Percentiles rank a stretch among this genome's conserved stretches.
Conservation (phyloP, 2,329 filamentous ascomycete genomes). For the Sclerotinia nivalis region DNA sequence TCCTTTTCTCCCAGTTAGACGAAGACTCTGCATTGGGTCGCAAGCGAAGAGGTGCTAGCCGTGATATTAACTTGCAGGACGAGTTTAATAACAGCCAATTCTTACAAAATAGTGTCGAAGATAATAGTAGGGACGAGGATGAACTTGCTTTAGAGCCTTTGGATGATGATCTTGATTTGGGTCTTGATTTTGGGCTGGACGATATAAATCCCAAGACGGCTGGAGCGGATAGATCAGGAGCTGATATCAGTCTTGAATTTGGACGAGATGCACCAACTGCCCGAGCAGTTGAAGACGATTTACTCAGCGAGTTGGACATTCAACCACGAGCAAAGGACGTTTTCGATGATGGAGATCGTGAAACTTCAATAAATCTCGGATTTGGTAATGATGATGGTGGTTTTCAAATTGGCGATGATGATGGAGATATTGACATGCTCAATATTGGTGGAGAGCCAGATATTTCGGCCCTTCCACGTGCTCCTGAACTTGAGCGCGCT, state of each 20-base stretch:
- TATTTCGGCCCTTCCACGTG: conserved; percentile 50
- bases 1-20: conserved; percentile 76
- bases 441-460: conserved; percentile 61
- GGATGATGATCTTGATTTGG: conserved; percentile 71
- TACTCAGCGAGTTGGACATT: conserved; percentile 62
- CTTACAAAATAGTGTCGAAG: conserved; percentile 62
- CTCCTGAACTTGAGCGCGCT: conserved; percentile 52
- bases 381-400: conserved; percentile 51
- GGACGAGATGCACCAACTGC: conserved; percentile 80
- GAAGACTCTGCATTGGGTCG: conserved; percentile 58
- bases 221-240: conserved; percentile 34
- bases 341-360: conserved; percentile 51
- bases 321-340: conserved; percentile 57
- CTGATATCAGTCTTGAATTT: conserved; percentile 73
- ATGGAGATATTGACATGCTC: conserved; percentile 65
- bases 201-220: conserved; percentile 35
- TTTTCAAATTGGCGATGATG: conserved; percentile 61
- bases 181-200: conserved; percentile 65
- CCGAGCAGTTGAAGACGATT: conserved; percentile 67
- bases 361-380: conserved; percentile 56
- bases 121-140: conserved; percentile 51
- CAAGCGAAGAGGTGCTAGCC: conserved; percentile 58
- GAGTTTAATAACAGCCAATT: conserved; percentile 78
- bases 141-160: conserved; percentile 54
- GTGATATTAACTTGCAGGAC: conserved; percentile 68